Percentiles rank a stretch among this genome's conserved stretches.
Conservation (phyloP, 2,329 filamentous ascomycete genomes). For the Orbilia ellipsospora region DNA sequence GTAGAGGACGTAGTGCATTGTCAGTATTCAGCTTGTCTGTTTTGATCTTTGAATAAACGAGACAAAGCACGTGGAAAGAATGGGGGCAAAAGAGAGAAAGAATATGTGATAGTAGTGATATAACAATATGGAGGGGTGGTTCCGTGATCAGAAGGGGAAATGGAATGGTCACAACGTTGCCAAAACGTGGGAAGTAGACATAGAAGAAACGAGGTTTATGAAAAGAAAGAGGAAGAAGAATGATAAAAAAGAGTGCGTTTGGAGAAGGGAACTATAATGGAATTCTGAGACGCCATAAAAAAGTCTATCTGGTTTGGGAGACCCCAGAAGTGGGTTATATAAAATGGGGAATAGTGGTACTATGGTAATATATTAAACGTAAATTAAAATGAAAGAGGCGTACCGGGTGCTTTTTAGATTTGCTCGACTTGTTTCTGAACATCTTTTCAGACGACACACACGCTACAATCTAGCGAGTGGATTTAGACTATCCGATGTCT, state of each 20-base stretch:
- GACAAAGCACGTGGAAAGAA: conserved; percentile 8
- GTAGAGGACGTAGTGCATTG: conserved; percentile 42
- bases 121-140: neutral
- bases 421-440: conserved; percentile 26
- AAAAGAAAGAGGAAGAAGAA: conserved; percentile 5
- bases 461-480: neutral
- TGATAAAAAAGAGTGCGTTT: conserved; percentile 3
- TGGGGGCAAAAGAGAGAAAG: neutral
- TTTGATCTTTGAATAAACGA: neutral
- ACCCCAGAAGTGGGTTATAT: neutral
- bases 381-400: conserved; percentile 11
- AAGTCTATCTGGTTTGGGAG: too few relatives aligned
- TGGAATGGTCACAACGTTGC: conserved; percentile 1
- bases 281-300: too few relatives aligned
- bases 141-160: too few relatives aligned
- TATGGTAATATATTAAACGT: neutral
- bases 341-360: neutral
- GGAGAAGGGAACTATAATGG: neutral
- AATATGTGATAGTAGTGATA: neutral
- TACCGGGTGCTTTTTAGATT: conserved; percentile 37
- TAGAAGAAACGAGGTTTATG: neutral
- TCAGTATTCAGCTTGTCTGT: conserved; percentile 2
- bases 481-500: neutral
- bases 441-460: neutral
- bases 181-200: conserved; percentile 7